A percentile compares a stretch with the other conserved stretches of the same genome.
Evolutionary conservation across 371 early-diverging fungal species (phyloP).

Genomic region (Gilbertella persicaria): DNA sequence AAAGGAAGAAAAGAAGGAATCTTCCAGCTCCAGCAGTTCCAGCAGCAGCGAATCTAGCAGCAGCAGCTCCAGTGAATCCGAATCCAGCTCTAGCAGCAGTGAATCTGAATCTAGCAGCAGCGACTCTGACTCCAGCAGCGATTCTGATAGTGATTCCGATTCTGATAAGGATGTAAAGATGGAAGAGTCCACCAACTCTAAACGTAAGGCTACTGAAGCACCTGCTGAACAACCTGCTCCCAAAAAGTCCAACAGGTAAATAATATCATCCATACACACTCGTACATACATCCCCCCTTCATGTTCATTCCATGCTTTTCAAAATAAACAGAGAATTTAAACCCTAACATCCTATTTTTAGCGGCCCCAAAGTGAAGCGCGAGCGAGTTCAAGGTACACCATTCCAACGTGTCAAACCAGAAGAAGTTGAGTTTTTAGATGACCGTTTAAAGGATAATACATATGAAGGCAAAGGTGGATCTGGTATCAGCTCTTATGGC

Average conservation of each 20-base stretch:
- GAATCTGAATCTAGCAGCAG: constrained; percentile 19
- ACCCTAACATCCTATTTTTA: neutral
- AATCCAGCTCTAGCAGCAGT: constrained; percentile 23
- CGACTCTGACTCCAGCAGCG: constrained; percentile 18
- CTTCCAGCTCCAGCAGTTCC: constrained; percentile 8
- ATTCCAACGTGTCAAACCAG: constrained; percentile 82
- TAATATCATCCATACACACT: neutral
- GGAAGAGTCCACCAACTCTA: constrained; percentile 13
- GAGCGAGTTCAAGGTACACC: constrained; percentile 55
- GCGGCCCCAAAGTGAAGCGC: constrained; percentile 22
- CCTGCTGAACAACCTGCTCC: constrained; percentile 17
- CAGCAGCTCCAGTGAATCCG: constrained; percentile 21
- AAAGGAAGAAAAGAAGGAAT: neutral
- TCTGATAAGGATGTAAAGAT: constrained; percentile 6
- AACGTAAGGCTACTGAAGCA: constrained; percentile 38
- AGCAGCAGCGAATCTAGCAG: constrained; percentile 13
- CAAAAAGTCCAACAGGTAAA: constrained; percentile 33
- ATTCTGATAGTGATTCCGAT: constrained; percentile 19
- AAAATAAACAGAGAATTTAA: constrained; percentile 4
- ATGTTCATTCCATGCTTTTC: neutral
- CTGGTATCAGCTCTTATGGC: constrained; percentile 76
- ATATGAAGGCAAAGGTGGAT: constrained; percentile 71
- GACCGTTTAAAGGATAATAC: constrained; percentile 85
- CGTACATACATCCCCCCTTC: neutral
- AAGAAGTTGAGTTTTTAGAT: constrained; percentile 80